Percentiles rank a stretch among this genome's conserved stretches.
These are phyloP conservation scores for Eucalyptus sp. DNA, from an alignment of 345 rosid genomes.

Conservation along the genomic window DNA sequence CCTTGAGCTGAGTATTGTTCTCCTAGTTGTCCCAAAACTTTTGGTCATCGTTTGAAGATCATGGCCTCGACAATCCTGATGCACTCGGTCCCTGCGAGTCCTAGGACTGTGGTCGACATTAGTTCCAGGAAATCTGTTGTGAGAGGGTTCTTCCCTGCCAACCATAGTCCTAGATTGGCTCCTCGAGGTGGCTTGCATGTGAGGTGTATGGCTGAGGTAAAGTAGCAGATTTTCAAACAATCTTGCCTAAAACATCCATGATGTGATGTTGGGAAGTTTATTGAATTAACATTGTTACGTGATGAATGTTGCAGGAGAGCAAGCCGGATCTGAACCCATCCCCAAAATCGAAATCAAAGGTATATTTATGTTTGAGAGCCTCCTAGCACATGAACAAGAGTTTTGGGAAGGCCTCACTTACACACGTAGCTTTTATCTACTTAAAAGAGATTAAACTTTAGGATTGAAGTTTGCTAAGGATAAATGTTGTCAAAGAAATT, in stretches of 20 bases:
- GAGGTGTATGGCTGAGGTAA: conserved; percentile 32
- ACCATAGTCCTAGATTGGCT: not conserved
- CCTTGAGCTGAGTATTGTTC: not conserved
- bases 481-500: not conserved
- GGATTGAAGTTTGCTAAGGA: not conserved
- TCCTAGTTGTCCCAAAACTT: not conserved
- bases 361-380: fast-evolving
- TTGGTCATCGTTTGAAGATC: not conserved
- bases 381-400: not conserved
- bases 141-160: conserved; percentile 1
- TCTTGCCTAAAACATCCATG: not conserved
- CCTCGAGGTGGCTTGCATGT: conserved; percentile 1
- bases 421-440: not conserved
- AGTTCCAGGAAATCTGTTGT: not conserved
- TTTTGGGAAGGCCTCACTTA: not conserved
- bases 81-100: conserved; percentile 28
- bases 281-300: not conserved
- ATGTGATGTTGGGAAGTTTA: not conserved
- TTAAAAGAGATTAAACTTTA: not conserved
- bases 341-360: not conserved
- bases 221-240: not conserved
- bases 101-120: conserved; percentile 1
- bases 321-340: not conserved
- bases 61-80: conserved; percentile 16
- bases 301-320: not conserved